phyloP scores from a whole-genome alignment of 2,329 filamentous ascomycete species.

The Dactylella cylindrospora region DNA sequence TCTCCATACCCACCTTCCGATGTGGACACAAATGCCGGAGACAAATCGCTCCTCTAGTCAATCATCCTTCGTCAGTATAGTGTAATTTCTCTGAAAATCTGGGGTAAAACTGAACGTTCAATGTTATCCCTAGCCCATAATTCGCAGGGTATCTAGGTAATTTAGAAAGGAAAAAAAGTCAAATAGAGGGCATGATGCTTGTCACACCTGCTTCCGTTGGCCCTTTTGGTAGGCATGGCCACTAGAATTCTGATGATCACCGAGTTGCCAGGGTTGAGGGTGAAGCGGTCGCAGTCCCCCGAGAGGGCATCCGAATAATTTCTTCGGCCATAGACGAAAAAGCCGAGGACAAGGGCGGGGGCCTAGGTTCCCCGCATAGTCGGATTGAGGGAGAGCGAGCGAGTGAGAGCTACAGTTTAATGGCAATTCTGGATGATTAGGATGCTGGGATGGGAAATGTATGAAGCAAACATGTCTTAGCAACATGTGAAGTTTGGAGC shows the following conservation, averaged over 20 bases:
- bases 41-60: too few relatives aligned
- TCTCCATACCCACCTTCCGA: slow-evolving; percentile 39
- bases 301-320: slow-evolving; percentile 20
- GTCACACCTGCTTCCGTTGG: not conserved
- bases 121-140: slow-evolving; percentile 3
- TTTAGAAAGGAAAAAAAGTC: not conserved
- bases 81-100: slow-evolving; percentile 4
- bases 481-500: slow-evolving; percentile 26
- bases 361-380: slow-evolving; percentile 1
- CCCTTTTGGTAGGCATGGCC: not conserved
- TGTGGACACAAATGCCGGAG: slow-evolving; percentile 30
- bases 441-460: too few relatives aligned
- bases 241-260: slow-evolving; percentile 8
- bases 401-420: not conserved
- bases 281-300: slow-evolving; percentile 7
- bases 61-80: slow-evolving; percentile 17
- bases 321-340: slow-evolving; percentile 16
- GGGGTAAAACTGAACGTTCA: slow-evolving; percentile 19
- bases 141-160: not conserved
- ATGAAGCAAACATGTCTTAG: too few relatives aligned
- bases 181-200: not conserved
- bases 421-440: not conserved
- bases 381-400: slow-evolving; percentile 2
- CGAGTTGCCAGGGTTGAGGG: too few relatives aligned
- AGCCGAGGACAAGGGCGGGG: too few relatives aligned